A percentile compares a stretch with the other conserved stretches of the same genome.
These are phyloP conservation scores for Candida pseudoviswanathii DNA, from an alignment of 1,139 yeast genomes.

Conservation along the genomic window DNA sequence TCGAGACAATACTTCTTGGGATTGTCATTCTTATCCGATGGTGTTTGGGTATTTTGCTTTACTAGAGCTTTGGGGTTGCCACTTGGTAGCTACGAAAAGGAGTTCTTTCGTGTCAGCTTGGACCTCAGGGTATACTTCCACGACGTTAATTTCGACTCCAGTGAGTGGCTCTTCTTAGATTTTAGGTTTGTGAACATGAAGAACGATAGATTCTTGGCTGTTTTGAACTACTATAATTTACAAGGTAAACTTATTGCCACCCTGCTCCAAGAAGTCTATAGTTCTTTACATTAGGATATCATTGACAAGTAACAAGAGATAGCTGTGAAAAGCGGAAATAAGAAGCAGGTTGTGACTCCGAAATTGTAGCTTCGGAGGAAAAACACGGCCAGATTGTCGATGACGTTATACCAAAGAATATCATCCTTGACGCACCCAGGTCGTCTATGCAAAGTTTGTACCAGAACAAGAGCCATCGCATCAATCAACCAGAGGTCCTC, in stretches of 20 bases:
- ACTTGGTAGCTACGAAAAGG: conserved; percentile 17
- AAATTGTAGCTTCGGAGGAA: conserved; percentile 11
- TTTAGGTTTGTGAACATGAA: conserved; percentile 34
- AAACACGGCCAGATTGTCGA: neutral
- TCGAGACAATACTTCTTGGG: conserved; percentile 20
- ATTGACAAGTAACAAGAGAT: conserved; percentile 22
- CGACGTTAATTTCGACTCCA: conserved; percentile 49
- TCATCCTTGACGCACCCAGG: too few species aligned
- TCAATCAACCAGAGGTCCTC: too few species aligned
- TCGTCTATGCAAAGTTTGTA: too few species aligned
- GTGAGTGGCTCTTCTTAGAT: conserved; percentile 52
- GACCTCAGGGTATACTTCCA: conserved; percentile 75
- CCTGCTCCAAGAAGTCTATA: conserved; percentile 41
- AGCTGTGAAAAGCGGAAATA: conserved; percentile 5
- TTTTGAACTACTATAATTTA: conserved; percentile 29
- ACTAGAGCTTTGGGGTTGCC: conserved; percentile 31
- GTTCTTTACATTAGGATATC: conserved; percentile 27
- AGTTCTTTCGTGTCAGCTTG: conserved; percentile 45
- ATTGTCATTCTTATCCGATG: conserved; percentile 21
- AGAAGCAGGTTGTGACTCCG: conserved; percentile 8
- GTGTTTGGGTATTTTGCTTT: conserved; percentile 28
- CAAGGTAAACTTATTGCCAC: conserved; percentile 34
- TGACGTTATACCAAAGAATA: too few species aligned
- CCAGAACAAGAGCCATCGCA: too few species aligned
- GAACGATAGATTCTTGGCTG: conserved; percentile 38